Base-by-base conservation (phyloP, 2,329 filamentous ascomycete species). In the Hymenoscyphus fraxineus region DNA sequence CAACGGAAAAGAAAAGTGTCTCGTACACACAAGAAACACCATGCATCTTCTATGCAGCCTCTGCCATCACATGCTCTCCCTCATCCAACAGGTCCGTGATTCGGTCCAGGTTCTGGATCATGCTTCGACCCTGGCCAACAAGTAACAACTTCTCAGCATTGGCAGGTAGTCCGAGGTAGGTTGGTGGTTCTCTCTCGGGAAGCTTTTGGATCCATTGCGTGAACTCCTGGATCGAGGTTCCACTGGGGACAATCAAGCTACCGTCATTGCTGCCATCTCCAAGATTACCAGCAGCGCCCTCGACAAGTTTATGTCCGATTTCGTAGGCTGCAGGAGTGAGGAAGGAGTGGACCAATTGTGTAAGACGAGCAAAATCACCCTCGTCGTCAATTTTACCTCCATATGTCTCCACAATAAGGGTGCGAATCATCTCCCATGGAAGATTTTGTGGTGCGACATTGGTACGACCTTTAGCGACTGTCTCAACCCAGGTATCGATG, bases 381-480 rank as follows among this genome's bases (percentile, higher is more conserved):
- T 93, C 90, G 74, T 97, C 87, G 75, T 99, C 95, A 71, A 99
- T 93, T 81, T 99, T 99, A 77, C 95, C 95, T 69, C 95, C 95
- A 75, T 99, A 99, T 68, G 93, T 98, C 79, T 98, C 94, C 0
- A 90, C 91, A 64, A 99, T 85, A 16, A 99, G 85, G 62, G 90
- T 93, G 66, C 92, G 89, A 68, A 99, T 89, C 86, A 99, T 93
- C 64, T 96, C 90, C 95, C 95, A 99, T 1, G 95, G 96, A 22
- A 99, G 91, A 74, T 96, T 97, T 73, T 90, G 86, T 4, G 95
- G 95, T 1, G 93, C 92, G 71, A 99, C 88, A 76, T 99, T 99
- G 66, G 92, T 94, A 65, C 95, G 89, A 69, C 90, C 92, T 71
- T 90, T 87, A 2, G 94, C 91, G 39, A 92, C 87, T 4, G 82